Conservation (phyloP, 2,329 filamentous ascomycete species). For the Pseudocercospora pini-densiflorae region DNA sequence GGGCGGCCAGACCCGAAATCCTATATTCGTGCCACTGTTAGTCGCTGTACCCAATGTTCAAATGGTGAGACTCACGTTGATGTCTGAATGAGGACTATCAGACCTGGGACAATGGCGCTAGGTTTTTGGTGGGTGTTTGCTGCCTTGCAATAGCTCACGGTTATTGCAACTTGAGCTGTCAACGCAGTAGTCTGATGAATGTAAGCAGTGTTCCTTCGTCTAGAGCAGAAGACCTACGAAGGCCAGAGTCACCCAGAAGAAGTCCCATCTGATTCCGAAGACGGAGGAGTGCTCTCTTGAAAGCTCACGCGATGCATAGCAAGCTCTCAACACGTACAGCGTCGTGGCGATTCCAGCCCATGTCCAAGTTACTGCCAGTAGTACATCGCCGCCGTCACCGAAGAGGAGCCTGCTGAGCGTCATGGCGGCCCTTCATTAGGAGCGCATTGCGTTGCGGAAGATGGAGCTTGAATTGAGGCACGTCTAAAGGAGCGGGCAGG, state of each 20-base stretch:
- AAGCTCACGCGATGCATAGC: slow-evolving; percentile 9
- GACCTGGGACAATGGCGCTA: slow-evolving; percentile 2
- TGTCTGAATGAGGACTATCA: background rate
- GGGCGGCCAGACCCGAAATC: slow-evolving; percentile 6
- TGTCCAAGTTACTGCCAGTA: slow-evolving; percentile 25
- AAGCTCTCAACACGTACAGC: slow-evolving; percentile 17
- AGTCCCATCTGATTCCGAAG: slow-evolving; percentile 22
- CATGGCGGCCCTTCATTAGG: background rate
- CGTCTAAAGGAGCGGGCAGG: background rate
- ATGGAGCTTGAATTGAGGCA: background rate
- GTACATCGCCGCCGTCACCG: background rate
- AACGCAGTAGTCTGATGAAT: background rate
- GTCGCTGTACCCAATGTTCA: background rate
- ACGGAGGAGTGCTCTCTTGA: slow-evolving; percentile 6
- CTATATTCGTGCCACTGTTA: background rate
- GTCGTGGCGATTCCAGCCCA: slow-evolving; percentile 19
- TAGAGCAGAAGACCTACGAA: slow-evolving; percentile 6
- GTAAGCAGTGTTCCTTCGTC: background rate
- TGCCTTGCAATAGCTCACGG: slow-evolving; percentile 5
- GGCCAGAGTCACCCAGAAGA: slow-evolving; percentile 17
- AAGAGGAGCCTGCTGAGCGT: background rate
- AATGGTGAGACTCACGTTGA: slow-evolving; percentile 8
- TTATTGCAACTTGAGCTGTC: slow-evolving; percentile 1
- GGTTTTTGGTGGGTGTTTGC: background rate
- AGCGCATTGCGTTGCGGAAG: background rate